Conservation (phyloP, 139 green algal species). For the Chlorella sp. region DNA sequence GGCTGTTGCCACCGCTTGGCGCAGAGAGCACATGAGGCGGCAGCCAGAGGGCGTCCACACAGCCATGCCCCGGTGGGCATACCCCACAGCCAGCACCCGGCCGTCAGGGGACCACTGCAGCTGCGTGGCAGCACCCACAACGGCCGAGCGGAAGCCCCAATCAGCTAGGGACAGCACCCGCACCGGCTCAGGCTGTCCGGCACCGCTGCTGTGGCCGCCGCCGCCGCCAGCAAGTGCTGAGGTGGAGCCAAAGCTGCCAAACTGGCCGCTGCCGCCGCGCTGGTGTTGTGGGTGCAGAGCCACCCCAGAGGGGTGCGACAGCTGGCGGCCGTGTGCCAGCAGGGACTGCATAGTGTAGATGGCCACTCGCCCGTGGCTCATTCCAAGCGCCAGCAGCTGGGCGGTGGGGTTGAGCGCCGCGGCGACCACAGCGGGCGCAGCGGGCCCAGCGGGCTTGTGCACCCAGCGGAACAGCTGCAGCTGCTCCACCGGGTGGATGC, state of each 20-base stretch:
- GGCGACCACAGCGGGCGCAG: constrained; percentile 18
- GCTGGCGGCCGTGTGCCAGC: constrained; percentile 1
- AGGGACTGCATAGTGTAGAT: constrained; percentile 60
- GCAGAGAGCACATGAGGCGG: constrained; percentile 80
- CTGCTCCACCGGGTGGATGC: constrained; percentile 43
- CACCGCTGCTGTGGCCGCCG: constrained; percentile 17
- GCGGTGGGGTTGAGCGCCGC: constrained; percentile 31
- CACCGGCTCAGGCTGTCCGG: constrained; percentile 37
- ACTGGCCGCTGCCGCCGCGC: background rate
- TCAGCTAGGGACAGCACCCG: constrained; percentile 69
- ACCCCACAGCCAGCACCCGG: constrained; percentile 67
- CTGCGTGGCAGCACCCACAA: constrained; percentile 53
- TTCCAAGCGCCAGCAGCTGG: constrained; percentile 76
- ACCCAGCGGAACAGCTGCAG: constrained; percentile 37
- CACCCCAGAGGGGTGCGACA: background rate
- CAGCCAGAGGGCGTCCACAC: constrained; percentile 84
- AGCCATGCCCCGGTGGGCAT: constrained; percentile 66
- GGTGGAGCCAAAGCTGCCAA: background rate
- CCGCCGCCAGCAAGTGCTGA: background rate
- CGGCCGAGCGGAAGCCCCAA: constrained; percentile 65
- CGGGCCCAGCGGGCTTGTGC: constrained; percentile 18
- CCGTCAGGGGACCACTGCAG: constrained; percentile 81
- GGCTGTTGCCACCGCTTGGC: constrained; percentile 46
- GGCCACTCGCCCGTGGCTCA: constrained; percentile 62
- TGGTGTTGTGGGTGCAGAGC: background rate